Evolutionary conservation across 495 filamentous ascomycete genomes (phyloP).

Genomic region (Daldinia loculata): DNA sequence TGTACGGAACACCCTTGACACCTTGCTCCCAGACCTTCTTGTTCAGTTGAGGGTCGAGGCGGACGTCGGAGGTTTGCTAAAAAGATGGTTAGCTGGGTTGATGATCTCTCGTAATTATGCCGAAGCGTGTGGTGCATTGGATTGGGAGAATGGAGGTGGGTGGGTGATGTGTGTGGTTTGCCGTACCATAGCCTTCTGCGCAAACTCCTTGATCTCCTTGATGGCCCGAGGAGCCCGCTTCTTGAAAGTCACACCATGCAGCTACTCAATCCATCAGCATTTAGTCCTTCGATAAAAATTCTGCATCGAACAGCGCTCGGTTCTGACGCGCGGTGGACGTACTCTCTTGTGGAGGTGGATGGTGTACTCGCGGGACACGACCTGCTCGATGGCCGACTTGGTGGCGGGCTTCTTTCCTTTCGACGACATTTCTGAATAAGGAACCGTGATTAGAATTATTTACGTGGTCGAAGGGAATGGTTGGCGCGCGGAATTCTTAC

Average conservation of each 20-base stretch:
- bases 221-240: slow-evolving; percentile 97
- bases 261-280: slow-evolving; percentile 61
- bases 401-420: slow-evolving; percentile 66
- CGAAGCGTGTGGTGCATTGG: background rate
- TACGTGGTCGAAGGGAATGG: slow-evolving; percentile 1
- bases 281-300: slow-evolving; percentile 17
- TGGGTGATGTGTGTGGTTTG: slow-evolving; percentile 9
- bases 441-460: slow-evolving; percentile 25
- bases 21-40: slow-evolving; percentile 99
- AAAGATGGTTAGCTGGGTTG: slow-evolving; percentile 38
- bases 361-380: slow-evolving; percentile 99
- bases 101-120: background rate
- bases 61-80: slow-evolving; percentile 96
- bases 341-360: slow-evolving; percentile 99
- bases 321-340: slow-evolving; percentile 64
- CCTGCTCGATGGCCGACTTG: slow-evolving; percentile 97
- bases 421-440: slow-evolving; percentile 73
- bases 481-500: slow-evolving; percentile 35
- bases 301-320: slow-evolving; percentile 19
- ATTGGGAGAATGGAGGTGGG: background rate
- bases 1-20: slow-evolving; percentile 97
- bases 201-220: slow-evolving; percentile 98
- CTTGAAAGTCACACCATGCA: slow-evolving; percentile 98
- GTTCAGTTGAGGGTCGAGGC: slow-evolving; percentile 96
- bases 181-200: slow-evolving; percentile 92